phyloP scores from a whole-genome alignment of 768 basidiomycete genomes.

The Mycena venus region DNA sequence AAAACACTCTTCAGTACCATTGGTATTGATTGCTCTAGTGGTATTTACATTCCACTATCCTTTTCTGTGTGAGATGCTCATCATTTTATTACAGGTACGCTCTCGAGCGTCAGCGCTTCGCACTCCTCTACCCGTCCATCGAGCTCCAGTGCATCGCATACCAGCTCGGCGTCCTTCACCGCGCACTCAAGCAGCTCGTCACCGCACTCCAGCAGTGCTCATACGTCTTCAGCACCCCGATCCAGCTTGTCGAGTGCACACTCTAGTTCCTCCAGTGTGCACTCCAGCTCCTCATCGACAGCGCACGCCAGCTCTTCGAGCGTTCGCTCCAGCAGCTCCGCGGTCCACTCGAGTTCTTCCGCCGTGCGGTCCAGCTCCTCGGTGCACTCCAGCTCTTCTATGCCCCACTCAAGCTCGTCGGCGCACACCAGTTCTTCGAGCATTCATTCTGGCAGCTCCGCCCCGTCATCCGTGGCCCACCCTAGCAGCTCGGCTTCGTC shows the following conservation, averaged over 20 bases:
- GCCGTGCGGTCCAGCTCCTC: not conserved
- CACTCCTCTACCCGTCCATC: conserved; percentile 6
- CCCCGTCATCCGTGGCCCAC: not conserved
- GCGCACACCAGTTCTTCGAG: too few relatives aligned
- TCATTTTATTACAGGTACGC: too few relatives aligned
- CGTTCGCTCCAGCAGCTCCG: not conserved
- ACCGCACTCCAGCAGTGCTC: not conserved
- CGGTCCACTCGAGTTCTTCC: not conserved
- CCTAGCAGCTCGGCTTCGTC: not conserved
- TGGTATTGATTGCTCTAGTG: conserved; percentile 14
- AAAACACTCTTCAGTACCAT: conserved; percentile 5
- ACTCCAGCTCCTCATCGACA: not conserved
- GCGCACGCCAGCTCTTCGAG: not conserved
- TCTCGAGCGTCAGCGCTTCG: not conserved
- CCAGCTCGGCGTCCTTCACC: not conserved
- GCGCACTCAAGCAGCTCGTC: not conserved
- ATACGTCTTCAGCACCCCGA: not conserved
- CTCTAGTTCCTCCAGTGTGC: conserved; percentile 1
- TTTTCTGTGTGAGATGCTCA: too few relatives aligned
- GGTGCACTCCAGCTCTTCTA: not conserved
- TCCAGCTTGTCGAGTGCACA: not conserved
- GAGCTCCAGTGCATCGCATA: not conserved
- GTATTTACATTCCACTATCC: too few relatives aligned
- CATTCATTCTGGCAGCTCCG: not conserved
- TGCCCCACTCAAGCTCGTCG: not conserved